Conservation (phyloP, 2,329 filamentous ascomycete species). For the Colletotrichum coccodes region DNA sequence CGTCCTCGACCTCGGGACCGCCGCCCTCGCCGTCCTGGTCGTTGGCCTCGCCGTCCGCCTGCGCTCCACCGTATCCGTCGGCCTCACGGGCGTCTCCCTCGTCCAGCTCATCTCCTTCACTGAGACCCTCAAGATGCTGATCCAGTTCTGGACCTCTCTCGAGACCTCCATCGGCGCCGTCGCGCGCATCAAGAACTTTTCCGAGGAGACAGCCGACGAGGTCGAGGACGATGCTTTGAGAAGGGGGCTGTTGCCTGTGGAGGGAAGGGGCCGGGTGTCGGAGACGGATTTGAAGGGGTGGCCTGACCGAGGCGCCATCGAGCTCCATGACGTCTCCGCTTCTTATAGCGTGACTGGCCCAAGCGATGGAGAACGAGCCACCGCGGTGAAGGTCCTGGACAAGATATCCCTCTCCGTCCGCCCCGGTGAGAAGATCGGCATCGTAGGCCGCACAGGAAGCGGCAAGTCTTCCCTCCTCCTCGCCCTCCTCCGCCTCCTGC, state of each 20-base stretch:
- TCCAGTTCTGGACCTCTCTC: constrained; percentile 45
- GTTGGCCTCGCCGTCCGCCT: constrained; percentile 54
- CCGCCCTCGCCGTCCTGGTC: constrained; percentile 56
- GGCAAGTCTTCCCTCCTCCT: constrained; percentile 38
- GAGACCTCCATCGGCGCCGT: constrained; percentile 43
- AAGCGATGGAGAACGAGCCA: constrained; percentile 36
- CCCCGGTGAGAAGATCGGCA: constrained; percentile 44
- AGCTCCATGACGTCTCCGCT: constrained; percentile 39
- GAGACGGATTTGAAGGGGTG: constrained; percentile 39
- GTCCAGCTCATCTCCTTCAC: constrained; percentile 46
- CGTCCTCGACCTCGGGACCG: constrained; percentile 60
- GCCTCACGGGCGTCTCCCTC: constrained; percentile 39
- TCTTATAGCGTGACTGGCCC: background rate
- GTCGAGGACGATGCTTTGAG: constrained; percentile 31
- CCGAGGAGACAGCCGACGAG: constrained; percentile 40
- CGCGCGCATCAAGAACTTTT: constrained; percentile 42
- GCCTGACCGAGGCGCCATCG: constrained; percentile 45
- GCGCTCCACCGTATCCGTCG: constrained; percentile 26
- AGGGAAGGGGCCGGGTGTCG: background rate
- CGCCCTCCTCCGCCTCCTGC: constrained; percentile 57
- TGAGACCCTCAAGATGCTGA: constrained; percentile 43
- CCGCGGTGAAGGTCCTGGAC: constrained; percentile 36
- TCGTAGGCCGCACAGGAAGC: constrained; percentile 47
- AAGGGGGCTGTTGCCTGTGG: background rate
- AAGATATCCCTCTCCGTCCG: constrained; percentile 52